Base-by-base conservation (phyloP, 2,329 filamentous ascomycete genomes). In the Madurella fahalii region DNA sequence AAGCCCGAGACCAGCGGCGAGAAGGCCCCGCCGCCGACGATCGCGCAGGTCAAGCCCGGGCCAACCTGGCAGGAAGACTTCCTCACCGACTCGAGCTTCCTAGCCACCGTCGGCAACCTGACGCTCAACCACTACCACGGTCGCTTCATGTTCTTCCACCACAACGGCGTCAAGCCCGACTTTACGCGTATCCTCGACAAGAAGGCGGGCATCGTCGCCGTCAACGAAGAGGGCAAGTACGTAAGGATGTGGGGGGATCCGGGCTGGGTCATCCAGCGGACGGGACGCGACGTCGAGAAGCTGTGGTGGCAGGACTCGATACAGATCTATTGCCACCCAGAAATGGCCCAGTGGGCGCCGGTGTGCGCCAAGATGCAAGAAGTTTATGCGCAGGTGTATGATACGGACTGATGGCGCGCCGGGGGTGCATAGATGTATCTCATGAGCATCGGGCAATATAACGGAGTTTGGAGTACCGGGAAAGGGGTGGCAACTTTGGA, bases 371-470 rank as follows among this genome's bases (percentile, higher is more conserved):
- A 74, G 50, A 71, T 74, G 8, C 72, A 74, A 13, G 43, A 57
- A 42, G 65, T 61, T 37, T 63, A 75, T 71, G 3, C 77, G 65
- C 57, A 79, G 77, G 66, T 79, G 74, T 40, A 58, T 31, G 7
- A 25, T 25, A 25, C 25, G 25, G 25, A 25, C 25, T 25, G 25
- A 25, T 25, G 25, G 25, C 25, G 25, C 25, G 25, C 25, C 25
- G 25, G 25, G 25, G 25, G 7, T 25, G 25, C 25, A 25, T 25
- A 25, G 25, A 25, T 25, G 25, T 25, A 25, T 25, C 7, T 25
- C 7, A 7, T 25, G 25, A 25, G 25, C 25, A 25, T 7, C 25
- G 25, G 25, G 25, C 25, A 3, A 25, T 7, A 3, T 25, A 7
- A 25, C 25, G 25, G 25, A 25, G 25, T 25, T 25, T 25, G 25